Base-by-base conservation (phyloP, 2,329 filamentous ascomycete genomes). In the Fusarium continuum region DNA sequence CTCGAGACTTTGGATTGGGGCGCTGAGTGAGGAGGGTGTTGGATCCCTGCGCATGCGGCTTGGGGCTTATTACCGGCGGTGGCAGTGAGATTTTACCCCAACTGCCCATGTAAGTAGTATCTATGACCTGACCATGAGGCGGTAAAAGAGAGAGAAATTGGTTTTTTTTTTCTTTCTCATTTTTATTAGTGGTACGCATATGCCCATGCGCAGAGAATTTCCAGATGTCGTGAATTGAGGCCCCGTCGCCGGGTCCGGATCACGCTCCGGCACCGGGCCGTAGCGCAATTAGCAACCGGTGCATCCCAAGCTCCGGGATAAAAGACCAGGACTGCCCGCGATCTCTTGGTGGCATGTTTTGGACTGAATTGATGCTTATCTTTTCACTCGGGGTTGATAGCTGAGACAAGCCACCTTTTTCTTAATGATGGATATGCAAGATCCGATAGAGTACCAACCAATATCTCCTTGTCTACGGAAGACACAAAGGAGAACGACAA, bases 241-340 rank as follows among this genome's bases (percentile, higher is more conserved):
- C 55, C n/a, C 38, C n/a, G 17, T 38, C 35, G 11, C 31, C 28
- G 53, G 22, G 19, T 14, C 53, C 53, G 53, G 53, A n/a, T 57
- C 20, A 48, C 38, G 28, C 29, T 16, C 53, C 55, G 43, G 53
- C 25, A 41, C 53, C 55, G 55, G 55, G 43, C 55, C 53, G 53
- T 50, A 13, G 39, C 17, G 14, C 20, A 25, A 23, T 50, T 26
- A 40, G 4, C 19, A 41, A 23, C 35, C 34, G 40, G 51, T 19
- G 23, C 28, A 49, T 56, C 38, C 11, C n/a, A 10, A 20, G 25
- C 39, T 55, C 22, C 16, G 16, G 28, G 22, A 47, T 56, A 49
- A 57, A 40, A 36, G n/a, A 22, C 40, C 28, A 31, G 3, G 17
- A 9, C 19, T 17, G n/a, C 16, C 35, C 34, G 4, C 28, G 19